Conservation (phyloP, 2,329 filamentous ascomycete genomes). For the Ambrosiella xylebori region DNA sequence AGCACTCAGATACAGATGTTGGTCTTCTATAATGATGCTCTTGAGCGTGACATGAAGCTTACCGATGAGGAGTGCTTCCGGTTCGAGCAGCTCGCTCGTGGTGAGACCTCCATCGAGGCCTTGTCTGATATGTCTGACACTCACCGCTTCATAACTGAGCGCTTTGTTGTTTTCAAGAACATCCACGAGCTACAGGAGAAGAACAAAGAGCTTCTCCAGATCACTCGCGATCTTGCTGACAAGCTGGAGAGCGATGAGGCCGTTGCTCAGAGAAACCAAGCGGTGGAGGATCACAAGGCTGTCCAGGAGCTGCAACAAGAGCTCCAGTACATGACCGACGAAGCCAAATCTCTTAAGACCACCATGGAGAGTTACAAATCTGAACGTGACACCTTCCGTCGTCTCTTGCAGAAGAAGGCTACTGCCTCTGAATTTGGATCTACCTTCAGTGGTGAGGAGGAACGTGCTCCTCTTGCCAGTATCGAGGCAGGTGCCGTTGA, state of each 20-base stretch:
- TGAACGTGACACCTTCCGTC: slow-evolving; percentile 93
- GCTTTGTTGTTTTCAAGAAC: slow-evolving; percentile 77
- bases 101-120: slow-evolving; percentile 54
- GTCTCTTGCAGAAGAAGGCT: slow-evolving; percentile 64
- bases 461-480: slow-evolving; percentile 39
- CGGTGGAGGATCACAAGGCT: slow-evolving; percentile 49
- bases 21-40: slow-evolving; percentile 68
- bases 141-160: slow-evolving; percentile 73
- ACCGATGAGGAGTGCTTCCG: slow-evolving; percentile 55
- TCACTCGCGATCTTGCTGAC: slow-evolving; percentile 70
- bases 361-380: slow-evolving; percentile 87
- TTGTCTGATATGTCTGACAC: slow-evolving; percentile 66
- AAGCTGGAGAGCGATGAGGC: slow-evolving; percentile 87
- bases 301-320: slow-evolving; percentile 57
- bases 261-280: slow-evolving; percentile 44
- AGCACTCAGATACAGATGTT: slow-evolving; percentile 83
- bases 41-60: slow-evolving; percentile 60
- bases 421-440: slow-evolving; percentile 45
- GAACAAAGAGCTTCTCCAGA: slow-evolving; percentile 67
- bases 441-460: slow-evolving; percentile 45
- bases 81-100: slow-evolving; percentile 59
- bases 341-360: slow-evolving; percentile 63
- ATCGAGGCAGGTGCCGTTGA: slow-evolving; percentile 42
- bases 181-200: slow-evolving; percentile 72
- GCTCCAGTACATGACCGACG: slow-evolving; percentile 61